Base-by-base conservation (phyloP, 495 filamentous ascomycete species). In the Trichoderma orchidacearum region DNA sequence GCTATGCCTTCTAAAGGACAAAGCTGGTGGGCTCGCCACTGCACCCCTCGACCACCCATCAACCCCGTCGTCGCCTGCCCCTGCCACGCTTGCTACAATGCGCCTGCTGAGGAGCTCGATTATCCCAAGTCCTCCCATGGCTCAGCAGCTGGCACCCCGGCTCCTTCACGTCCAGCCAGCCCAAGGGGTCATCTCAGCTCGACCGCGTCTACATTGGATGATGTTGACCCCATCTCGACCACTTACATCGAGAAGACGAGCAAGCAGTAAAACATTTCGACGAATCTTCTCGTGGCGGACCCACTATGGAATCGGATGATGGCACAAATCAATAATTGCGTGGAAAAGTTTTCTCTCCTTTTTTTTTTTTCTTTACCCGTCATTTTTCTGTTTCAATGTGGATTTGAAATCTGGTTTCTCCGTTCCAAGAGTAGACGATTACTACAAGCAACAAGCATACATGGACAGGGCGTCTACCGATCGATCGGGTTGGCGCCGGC, bases 1-100 rank as follows among this genome's bases (percentile, higher is more conserved):
- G 36, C 21, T 8, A 55, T 55, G 53, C 31, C 53, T 36, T 55
- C 53, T n/a, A 15, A 57, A 36, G 17, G 29, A 3, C 56, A 52
- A 52, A 52, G 56, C 56, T 57, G 56, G 56, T 57, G 32, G 32
- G 45, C 45, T 12, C 45, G 56, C 45, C 56, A 57, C 56, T 57
- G 56, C 56, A 57, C 56, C 7, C 56, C 56, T 8, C 32, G 32
- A 11, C 56, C 56, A 7, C 56, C 56, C 11, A 48, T 29, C 32
- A 57, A 27, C 56, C 12, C n/a, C 48, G 45, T 51, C 29, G 41
- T 50, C 32, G 30, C 29, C 18, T 57, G 56, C 28, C 29, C 56
- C 21, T 57, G 56, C 56, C 29, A 48, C 29, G 8, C 25, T 30
- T 57, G 56, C 56, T 57, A 23, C 41, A 34, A 30, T 17, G 31